Conservation (phyloP, 768 basidiomycete species). For the Udeniomyces megalosporus region DNA sequence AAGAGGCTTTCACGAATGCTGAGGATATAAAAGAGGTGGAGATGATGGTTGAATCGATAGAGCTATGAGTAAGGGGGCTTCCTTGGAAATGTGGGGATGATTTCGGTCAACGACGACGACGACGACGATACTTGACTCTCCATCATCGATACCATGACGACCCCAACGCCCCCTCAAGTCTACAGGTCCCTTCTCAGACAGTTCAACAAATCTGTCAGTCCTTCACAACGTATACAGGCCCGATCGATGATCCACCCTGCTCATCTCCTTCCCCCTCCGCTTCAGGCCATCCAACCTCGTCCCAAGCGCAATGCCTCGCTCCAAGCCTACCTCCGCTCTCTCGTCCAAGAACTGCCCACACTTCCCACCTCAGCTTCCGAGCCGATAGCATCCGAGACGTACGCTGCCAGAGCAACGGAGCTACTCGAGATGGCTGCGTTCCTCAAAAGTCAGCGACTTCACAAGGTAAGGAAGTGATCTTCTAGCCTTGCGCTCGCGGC, state of each 20-base stretch:
- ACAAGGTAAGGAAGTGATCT: conserved; percentile 44
- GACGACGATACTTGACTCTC: no score
- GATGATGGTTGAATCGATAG: no score
- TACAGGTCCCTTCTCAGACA: conserved; percentile 14
- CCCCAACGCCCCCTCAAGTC: neutral
- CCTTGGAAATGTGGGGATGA: no score
- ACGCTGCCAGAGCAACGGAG: neutral
- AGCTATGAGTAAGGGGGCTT: no score
- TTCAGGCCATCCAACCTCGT: conserved; percentile 11
- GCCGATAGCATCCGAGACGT: neutral
- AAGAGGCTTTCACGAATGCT: no score
- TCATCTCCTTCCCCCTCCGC: neutral
- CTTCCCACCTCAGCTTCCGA: no score
- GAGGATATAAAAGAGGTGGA: no score
- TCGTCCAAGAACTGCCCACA: neutral
- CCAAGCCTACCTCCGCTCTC: neutral
- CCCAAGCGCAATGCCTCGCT: neutral
- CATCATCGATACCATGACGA: neutral
- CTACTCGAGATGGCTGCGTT: conserved; percentile 36
- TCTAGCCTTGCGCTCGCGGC: neutral
- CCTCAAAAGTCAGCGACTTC: conserved; percentile 51
- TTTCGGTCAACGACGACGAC: no score
- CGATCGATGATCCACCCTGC: neutral
- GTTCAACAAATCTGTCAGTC: conserved; percentile 8
- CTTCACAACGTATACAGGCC: no score